Percentiles rank a stretch among this genome's conserved stretches.
phyloP scores from a whole-genome alignment of 257 asterid species.

The Nicotiana benthamiana region DNA sequence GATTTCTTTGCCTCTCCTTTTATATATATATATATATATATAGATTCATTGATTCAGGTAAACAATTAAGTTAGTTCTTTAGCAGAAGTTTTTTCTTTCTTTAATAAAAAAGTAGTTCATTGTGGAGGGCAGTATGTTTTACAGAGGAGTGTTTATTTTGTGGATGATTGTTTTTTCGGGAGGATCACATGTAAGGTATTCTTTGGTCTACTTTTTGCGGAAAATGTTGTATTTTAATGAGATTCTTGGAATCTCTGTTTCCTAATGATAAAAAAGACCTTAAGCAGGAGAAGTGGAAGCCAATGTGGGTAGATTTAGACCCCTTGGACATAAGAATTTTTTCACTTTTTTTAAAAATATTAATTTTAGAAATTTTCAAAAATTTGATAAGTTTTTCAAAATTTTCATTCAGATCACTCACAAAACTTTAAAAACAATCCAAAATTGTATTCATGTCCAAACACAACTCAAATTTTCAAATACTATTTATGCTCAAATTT shows the following conservation, averaged over 20 bases:
- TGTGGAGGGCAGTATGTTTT: not conserved
- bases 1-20: no score
- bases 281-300: not conserved
- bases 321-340: no score
- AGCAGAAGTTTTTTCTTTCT: not conserved
- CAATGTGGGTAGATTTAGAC: not conserved
- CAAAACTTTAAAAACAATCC: no score
- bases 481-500: no score
- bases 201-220: not conserved
- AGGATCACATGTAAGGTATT: conserved; percentile 5
- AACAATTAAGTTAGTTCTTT: conserved; percentile 6
- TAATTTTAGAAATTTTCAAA: no score
- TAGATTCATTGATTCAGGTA: conserved; percentile 37
- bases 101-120: not conserved
- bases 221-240: not conserved
- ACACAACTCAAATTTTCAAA: no score
- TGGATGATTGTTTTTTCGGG: not conserved
- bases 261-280: not conserved
- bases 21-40: no score
- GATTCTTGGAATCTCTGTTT: conserved; percentile 2
- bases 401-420: no score
- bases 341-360: no score
- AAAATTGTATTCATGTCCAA: no score
- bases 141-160: not conserved
- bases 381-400: no score